A percentile compares a stretch with the other conserved stretches of the same genome.
phyloP scores from a whole-genome alignment of 441 rosid genomes.

The Populus hybrid region DNA sequence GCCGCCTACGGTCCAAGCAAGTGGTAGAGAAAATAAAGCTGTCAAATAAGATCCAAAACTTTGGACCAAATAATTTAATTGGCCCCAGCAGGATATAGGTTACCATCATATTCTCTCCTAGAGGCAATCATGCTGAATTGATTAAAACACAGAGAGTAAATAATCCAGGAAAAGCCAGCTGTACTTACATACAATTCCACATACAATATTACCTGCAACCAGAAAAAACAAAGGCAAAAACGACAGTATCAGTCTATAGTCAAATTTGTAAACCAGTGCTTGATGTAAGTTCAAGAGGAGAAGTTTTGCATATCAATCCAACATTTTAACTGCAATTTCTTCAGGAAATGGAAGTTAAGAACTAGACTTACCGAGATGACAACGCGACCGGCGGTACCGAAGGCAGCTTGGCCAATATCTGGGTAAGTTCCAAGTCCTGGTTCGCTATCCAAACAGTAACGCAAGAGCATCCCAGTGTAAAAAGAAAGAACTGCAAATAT shows the following conservation, averaged over 20 bases:
- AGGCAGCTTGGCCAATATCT: constrained; percentile 91
- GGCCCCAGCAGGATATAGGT: background rate
- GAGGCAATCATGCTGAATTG: background rate
- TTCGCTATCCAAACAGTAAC: constrained; percentile 68
- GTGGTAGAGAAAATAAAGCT: background rate
- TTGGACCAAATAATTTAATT: background rate
- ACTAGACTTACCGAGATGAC: constrained; percentile 52
- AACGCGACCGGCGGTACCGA: constrained; percentile 67
- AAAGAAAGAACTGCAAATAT: constrained; percentile 67
- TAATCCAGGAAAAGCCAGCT: constrained; percentile 23
- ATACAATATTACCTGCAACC: constrained; percentile 71
- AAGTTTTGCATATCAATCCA: background rate
- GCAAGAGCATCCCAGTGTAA: constrained; percentile 82
- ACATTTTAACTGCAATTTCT: background rate
- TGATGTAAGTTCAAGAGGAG: background rate
- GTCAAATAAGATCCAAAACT: background rate
- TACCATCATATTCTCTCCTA: background rate
- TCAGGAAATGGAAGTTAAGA: background rate
- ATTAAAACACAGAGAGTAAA: constrained; percentile 1
- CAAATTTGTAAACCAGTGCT: constrained; percentile 6
- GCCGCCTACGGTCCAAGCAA: background rate
- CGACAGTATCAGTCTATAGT: constrained; percentile 15
- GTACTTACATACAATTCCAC: constrained; percentile 84
- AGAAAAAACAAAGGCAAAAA: constrained; percentile 8
- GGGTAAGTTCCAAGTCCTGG: constrained; percentile 91